phyloP scores from a whole-genome alignment of 1,284 basidiomycete genomes.

The Cryptococcus wingfieldii region DNA sequence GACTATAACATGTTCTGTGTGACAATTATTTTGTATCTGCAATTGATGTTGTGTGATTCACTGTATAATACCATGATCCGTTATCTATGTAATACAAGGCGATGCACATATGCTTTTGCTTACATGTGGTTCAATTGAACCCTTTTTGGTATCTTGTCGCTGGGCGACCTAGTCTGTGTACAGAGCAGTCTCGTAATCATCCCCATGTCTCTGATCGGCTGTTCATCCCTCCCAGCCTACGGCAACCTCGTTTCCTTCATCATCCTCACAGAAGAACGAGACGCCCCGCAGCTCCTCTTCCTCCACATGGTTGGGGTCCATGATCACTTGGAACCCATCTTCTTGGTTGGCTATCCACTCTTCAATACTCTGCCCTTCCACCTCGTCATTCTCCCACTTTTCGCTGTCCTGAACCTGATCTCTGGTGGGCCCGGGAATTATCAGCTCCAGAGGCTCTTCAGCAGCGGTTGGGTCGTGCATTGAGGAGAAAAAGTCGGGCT shows the following conservation, averaged over 20 bases:
- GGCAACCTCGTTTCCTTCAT: conserved; percentile 25
- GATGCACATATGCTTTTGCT: too few relatives aligned
- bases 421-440: neutral
- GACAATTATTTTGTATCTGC: too few relatives aligned
- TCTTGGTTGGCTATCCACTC: neutral
- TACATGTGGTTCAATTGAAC: too few relatives aligned
- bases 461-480: neutral
- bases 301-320: conserved; percentile 14
- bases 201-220: too few relatives aligned
- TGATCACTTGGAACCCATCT: neutral
- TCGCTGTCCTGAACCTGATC: neutral
- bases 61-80: too few relatives aligned
- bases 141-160: too few relatives aligned
- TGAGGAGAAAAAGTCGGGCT: neutral
- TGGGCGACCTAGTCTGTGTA: too few relatives aligned
- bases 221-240: neutral
- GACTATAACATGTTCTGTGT: neutral
- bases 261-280: conserved; percentile 15
- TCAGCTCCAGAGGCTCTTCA: neutral
- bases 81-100: too few relatives aligned
- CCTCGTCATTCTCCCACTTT: neutral
- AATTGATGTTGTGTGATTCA: too few relatives aligned
- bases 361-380: neutral
- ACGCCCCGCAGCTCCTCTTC: conserved; percentile 26
- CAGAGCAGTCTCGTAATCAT: too few relatives aligned